These are phyloP conservation scores for Pythium phragmiticola DNA, from an alignment of 352 stramenopile species.

Conservation along the genomic window DNA sequence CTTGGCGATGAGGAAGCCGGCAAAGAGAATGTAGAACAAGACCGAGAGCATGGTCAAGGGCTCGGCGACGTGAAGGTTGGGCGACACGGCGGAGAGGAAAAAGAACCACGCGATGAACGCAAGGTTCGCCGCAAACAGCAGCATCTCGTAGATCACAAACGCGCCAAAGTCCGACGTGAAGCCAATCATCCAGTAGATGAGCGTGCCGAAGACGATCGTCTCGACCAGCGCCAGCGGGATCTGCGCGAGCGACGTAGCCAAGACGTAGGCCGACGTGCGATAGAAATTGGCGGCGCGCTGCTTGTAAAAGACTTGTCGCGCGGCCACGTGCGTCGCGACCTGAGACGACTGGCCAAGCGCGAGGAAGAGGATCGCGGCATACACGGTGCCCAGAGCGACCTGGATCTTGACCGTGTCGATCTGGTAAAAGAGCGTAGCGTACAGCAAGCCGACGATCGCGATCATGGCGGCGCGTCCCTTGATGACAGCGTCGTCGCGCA, in stretches of 20 bases:
- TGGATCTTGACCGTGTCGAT: slow-evolving; percentile 26
- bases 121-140: slow-evolving; percentile 55
- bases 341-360: slow-evolving; percentile 39
- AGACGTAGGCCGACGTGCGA: slow-evolving; percentile 59
- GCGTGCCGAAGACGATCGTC: slow-evolving; percentile 58
- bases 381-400: slow-evolving; percentile 45
- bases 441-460: slow-evolving; percentile 30
- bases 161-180: slow-evolving; percentile 34
- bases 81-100: slow-evolving; percentile 23
- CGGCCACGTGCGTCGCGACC: slow-evolving; percentile 60
- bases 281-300: slow-evolving; percentile 71
- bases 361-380: slow-evolving; percentile 4
- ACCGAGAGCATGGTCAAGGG: slow-evolving; percentile 28
- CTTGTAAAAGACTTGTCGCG: slow-evolving; percentile 60
- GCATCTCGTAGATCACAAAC: slow-evolving; percentile 57
- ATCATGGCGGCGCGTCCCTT: slow-evolving; percentile 28
- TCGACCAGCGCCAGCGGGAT: slow-evolving; percentile 44
- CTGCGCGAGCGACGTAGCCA: slow-evolving; percentile 42
- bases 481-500: slow-evolving; percentile 34
- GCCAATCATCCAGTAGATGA: slow-evolving; percentile 78
- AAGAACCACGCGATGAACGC: slow-evolving; percentile 35
- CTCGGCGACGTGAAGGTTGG: slow-evolving; percentile 28
- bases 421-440: slow-evolving; percentile 27
- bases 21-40: slow-evolving; percentile 34
- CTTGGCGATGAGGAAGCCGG: slow-evolving; percentile 37